These are phyloP conservation scores for Acmispon strigosus DNA, from an alignment of 306 rosid species.

Conservation along the genomic window DNA sequence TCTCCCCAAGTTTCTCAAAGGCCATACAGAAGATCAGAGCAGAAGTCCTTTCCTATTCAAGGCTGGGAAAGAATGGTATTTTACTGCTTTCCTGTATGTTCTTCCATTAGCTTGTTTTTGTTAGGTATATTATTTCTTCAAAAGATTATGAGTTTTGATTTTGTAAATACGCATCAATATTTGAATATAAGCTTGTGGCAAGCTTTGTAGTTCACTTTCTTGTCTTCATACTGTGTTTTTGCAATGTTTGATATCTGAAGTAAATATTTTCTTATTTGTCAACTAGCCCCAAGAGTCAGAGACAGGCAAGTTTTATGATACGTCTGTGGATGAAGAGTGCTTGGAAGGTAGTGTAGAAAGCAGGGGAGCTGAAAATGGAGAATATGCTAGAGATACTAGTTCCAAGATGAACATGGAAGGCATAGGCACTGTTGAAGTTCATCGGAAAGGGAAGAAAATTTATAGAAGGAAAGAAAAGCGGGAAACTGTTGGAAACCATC, in stretches of 20 bases:
- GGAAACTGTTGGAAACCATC: conserved; percentile 36
- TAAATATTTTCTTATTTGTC: conserved; percentile 11
- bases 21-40: conserved; percentile 33
- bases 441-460: conserved; percentile 38
- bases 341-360: conserved; percentile 53
- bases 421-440: conserved; percentile 47
- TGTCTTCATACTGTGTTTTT: conserved; percentile 5
- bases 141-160: conserved; percentile 10
- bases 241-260: background rate
- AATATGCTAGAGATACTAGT: conserved; percentile 37
- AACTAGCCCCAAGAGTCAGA: conserved; percentile 36
- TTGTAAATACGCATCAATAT: conserved; percentile 27
- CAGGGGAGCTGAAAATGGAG: conserved; percentile 57
- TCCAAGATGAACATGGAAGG: conserved; percentile 47
- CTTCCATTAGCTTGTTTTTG: background rate
- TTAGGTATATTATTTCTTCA: background rate
- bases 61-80: conserved; percentile 51
- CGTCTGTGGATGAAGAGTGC: conserved; percentile 40
- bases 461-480: conserved; percentile 44
- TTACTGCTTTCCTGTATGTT: background rate
- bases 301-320: conserved; percentile 30
- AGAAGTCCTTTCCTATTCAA: conserved; percentile 36
- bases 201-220: conserved; percentile 24
- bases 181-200: conserved; percentile 19
- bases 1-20: conserved; percentile 51